phyloP scores from a whole-genome alignment of 2,329 filamentous ascomycete genomes.

The Claviceps monticola region DNA sequence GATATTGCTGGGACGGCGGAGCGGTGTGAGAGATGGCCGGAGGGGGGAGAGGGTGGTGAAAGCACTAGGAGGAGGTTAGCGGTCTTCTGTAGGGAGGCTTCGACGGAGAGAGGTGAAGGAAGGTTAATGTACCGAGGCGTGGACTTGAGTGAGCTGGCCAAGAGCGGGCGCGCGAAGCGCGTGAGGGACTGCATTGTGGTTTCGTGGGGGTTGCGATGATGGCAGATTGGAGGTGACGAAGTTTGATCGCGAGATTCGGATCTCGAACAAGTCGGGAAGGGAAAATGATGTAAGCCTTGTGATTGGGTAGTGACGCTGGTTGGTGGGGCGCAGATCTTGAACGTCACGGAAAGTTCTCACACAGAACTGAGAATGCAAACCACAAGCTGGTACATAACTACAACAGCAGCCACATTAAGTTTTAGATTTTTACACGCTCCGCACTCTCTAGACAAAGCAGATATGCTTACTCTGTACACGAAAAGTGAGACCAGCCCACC shows the following conservation, averaged over 20 bases:
- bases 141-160: slow-evolving; percentile 13
- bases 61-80: slow-evolving; percentile 17
- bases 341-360: too few species aligned
- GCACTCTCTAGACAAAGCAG: neutral
- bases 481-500: neutral
- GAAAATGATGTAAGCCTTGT: neutral
- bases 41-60: slow-evolving; percentile 37
- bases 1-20: slow-evolving; percentile 17
- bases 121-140: slow-evolving; percentile 12
- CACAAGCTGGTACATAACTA: neutral
- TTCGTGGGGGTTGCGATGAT: neutral
- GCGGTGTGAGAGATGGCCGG: slow-evolving; percentile 30
- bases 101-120: neutral
- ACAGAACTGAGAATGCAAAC: too few species aligned
- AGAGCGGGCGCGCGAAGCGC: slow-evolving; percentile 16
- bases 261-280: neutral
- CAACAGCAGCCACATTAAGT: neutral
- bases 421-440: neutral
- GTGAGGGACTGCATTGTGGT: slow-evolving; percentile 15
- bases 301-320: neutral
- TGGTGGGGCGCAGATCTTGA: neutral
- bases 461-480: neutral
- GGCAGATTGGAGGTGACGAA: neutral
- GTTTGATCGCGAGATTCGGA: neutral
- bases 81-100: neutral